phyloP scores from a whole-genome alignment of 2,329 filamentous ascomycete species.

The Acephala macrosclerotiorum region DNA sequence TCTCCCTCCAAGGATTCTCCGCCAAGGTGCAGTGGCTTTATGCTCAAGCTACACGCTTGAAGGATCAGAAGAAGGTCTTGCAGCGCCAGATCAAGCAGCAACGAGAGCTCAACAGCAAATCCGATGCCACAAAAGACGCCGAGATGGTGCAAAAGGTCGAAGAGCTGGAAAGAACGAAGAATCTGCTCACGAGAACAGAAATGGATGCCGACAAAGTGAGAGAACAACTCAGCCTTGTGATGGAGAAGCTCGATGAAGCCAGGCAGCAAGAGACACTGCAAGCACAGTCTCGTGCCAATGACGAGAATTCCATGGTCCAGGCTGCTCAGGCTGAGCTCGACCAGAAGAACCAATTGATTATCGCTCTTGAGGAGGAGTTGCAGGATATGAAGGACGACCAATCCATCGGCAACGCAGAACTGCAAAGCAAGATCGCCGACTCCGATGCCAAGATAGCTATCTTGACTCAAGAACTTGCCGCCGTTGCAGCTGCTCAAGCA shows the following conservation, averaged over 20 bases:
- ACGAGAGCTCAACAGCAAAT: constrained; percentile 88
- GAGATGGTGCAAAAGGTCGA: constrained; percentile 66
- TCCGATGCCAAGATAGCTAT: constrained; percentile 39
- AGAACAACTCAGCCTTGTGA: constrained; percentile 42
- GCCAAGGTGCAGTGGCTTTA: constrained; percentile 82
- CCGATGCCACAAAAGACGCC: constrained; percentile 74
- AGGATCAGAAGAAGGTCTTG: constrained; percentile 88
- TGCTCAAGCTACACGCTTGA: constrained; percentile 75
- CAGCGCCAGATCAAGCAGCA: constrained; percentile 95
- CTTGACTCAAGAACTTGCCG: constrained; percentile 37
- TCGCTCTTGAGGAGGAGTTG: constrained; percentile 43
- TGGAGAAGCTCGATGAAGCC: constrained; percentile 45
- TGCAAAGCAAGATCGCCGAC: constrained; percentile 38
- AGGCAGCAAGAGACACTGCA: constrained; percentile 35
- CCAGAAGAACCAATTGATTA: constrained; percentile 41
- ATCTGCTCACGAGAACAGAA: constrained; percentile 45
- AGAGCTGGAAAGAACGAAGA: constrained; percentile 57
- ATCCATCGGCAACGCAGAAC: constrained; percentile 39
- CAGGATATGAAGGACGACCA: constrained; percentile 41
- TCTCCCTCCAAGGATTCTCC: constrained; percentile 79
- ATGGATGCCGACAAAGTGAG: constrained; percentile 43
- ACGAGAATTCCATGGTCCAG: constrained; percentile 34
- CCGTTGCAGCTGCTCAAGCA: constrained; percentile 35
- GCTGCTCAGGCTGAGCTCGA: constrained; percentile 38
- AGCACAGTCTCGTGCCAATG: constrained; percentile 33